Evolutionary conservation across 495 filamentous ascomycete species (phyloP).

Genomic region (Penicillium mononematosum): DNA sequence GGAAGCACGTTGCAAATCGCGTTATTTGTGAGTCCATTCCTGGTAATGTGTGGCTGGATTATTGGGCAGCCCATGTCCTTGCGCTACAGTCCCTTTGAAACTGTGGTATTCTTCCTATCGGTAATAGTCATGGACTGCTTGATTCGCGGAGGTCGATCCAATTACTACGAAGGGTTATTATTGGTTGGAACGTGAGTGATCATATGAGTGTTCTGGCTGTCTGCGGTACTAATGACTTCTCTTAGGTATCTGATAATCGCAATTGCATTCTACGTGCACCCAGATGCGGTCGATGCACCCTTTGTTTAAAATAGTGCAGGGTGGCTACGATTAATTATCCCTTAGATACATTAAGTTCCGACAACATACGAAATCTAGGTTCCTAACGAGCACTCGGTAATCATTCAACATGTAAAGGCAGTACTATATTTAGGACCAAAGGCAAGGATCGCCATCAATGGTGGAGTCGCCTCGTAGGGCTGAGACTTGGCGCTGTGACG

Average conservation of each 20-base stretch:
- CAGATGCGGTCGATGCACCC: constrained; percentile 40
- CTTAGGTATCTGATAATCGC: constrained; percentile 71
- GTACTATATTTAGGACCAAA: background rate
- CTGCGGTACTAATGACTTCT: background rate
- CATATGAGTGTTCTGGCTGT: too few species aligned
- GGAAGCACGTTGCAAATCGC: constrained; percentile 33
- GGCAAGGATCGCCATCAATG: background rate
- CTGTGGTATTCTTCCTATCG: constrained; percentile 27
- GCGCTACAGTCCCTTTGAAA: constrained; percentile 38
- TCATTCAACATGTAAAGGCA: background rate
- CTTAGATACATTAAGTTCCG: background rate
- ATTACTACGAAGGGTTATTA: constrained; percentile 49
- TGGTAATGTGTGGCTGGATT: constrained; percentile 43
- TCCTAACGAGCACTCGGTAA: background rate
- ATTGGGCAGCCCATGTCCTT: constrained; percentile 40
- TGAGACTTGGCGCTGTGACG: constrained; percentile 8
- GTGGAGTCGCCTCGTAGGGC: constrained; percentile 8
- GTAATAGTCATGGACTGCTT: constrained; percentile 34
- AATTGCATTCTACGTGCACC: constrained; percentile 75
- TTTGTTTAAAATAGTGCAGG: background rate
- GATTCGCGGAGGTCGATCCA: constrained; percentile 64
- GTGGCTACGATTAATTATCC: background rate
- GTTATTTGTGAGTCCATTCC: constrained; percentile 41
- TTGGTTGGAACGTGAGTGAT: constrained; percentile 26
- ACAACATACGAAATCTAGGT: background rate